These are phyloP conservation scores for Hypholoma fasciculare DNA, from an alignment of 768 basidiomycete species.

Conservation along the genomic window DNA sequence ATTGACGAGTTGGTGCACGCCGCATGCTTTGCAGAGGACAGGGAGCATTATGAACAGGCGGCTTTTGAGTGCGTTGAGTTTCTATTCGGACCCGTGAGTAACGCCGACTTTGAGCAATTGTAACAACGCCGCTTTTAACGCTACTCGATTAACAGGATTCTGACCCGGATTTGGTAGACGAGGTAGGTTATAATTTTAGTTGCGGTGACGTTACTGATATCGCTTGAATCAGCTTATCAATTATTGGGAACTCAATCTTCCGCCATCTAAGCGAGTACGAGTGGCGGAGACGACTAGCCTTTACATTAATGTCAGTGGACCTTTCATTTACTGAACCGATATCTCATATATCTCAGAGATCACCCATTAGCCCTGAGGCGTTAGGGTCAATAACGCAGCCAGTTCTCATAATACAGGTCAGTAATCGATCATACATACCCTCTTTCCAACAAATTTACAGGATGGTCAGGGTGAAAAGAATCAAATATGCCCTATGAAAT, in stretches of 20 bases:
- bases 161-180: constrained; percentile 61
- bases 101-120: background rate
- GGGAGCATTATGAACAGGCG: constrained; percentile 67
- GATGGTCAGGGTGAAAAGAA: constrained; percentile 59
- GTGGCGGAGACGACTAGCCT: constrained; percentile 55
- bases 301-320: constrained; percentile 55
- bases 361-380: constrained; percentile 46
- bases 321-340: background rate
- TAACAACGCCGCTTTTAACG: background rate
- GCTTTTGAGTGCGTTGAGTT: constrained; percentile 58
- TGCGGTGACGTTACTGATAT: background rate
- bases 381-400: constrained; percentile 59
- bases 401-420: constrained; percentile 68
- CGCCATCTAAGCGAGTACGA: constrained; percentile 55
- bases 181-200: constrained; percentile 41
- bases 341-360: constrained; percentile 41
- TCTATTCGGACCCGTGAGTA: constrained; percentile 55
- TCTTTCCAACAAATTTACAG: background rate
- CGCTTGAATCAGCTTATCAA: constrained; percentile 50
- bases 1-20: constrained; percentile 61
- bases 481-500: constrained; percentile 49
- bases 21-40: constrained; percentile 66
- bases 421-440: constrained; percentile 12
- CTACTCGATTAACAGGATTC: constrained; percentile 37
- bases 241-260: constrained; percentile 58